Evolutionary conservation across 2,329 filamentous ascomycete species (phyloP).

Genomic region (Aspergillus sp.): DNA sequence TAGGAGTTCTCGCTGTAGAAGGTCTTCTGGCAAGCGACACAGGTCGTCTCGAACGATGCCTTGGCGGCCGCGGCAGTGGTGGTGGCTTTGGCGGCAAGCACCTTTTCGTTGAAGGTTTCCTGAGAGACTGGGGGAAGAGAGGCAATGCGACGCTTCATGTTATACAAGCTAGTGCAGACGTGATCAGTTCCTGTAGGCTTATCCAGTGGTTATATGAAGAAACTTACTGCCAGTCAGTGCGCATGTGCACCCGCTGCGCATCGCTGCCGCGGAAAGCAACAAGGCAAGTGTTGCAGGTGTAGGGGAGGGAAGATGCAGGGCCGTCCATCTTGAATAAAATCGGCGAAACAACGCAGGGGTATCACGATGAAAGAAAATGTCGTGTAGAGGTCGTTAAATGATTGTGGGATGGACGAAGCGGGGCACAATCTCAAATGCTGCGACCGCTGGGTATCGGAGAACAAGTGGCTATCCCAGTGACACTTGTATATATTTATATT

Average conservation of each 20-base stretch:
- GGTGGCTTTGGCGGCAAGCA: slow-evolving; percentile 83
- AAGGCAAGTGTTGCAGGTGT: slow-evolving; percentile 97
- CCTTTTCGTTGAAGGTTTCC: slow-evolving; percentile 93
- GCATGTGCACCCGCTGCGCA: slow-evolving; percentile 93
- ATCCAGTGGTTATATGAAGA: slow-evolving; percentile 1
- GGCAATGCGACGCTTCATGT: slow-evolving; percentile 90
- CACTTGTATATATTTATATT: neutral
- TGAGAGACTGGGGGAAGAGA: slow-evolving; percentile 87
- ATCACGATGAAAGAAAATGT: neutral
- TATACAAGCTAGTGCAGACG: slow-evolving; percentile 69
- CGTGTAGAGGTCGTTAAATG: slow-evolving; percentile 15
- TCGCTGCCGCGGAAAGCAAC: slow-evolving; percentile 95
- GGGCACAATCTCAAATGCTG: slow-evolving; percentile 15
- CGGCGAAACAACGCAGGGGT: slow-evolving; percentile 22
- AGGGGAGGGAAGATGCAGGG: slow-evolving; percentile 68
- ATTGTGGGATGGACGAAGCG: slow-evolving; percentile 34
- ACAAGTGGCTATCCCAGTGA: neutral
- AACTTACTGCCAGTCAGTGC: slow-evolving; percentile 95
- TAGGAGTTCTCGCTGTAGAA: slow-evolving; percentile 98
- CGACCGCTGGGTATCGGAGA: neutral
- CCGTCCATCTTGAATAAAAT: slow-evolving; percentile 30
- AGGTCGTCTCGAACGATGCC: slow-evolving; percentile 83
- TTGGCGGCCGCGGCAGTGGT: slow-evolving; percentile 83
- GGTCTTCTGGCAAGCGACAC: slow-evolving; percentile 80
- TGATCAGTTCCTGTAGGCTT: slow-evolving; percentile 5